These are phyloP conservation scores for Microascus cirrosus DNA, from an alignment of 2,329 filamentous ascomycete genomes.

Conservation along the genomic window DNA sequence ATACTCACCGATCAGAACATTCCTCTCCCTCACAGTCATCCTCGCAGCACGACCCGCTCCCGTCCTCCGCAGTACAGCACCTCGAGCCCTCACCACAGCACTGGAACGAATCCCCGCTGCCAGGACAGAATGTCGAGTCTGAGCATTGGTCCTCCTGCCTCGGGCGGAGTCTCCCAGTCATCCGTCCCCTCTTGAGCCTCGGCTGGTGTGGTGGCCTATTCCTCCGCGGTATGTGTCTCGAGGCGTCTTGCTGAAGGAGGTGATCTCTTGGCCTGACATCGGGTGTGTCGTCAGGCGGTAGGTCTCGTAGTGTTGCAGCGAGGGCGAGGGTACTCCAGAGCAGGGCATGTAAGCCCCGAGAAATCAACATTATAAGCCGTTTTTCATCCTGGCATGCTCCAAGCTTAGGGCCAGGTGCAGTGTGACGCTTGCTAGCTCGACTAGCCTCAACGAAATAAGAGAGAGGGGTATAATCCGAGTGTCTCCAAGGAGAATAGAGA, in stretches of 20 bases:
- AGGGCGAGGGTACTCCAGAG: slow-evolving; percentile 2
- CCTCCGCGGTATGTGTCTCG: neutral
- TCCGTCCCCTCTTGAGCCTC: neutral
- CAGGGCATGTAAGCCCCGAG: slow-evolving; percentile 1
- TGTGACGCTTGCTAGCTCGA: neutral
- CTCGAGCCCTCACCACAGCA: neutral
- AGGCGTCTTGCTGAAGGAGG: neutral
- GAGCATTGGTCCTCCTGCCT: slow-evolving; percentile 1
- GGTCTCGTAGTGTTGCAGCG: neutral
- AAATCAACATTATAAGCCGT: slow-evolving; percentile 1
- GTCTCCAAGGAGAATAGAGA: neutral
- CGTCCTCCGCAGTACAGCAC: slow-evolving; percentile 1
- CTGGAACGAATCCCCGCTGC: neutral
- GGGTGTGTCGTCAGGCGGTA: neutral
- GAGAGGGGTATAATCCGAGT: neutral
- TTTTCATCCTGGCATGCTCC: neutral
- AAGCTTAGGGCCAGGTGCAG: neutral
- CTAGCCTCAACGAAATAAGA: neutral
- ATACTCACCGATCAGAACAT: neutral
- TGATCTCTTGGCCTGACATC: neutral
- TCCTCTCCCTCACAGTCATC: slow-evolving; percentile 1
- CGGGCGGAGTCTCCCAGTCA: neutral
- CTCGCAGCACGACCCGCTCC: neutral
- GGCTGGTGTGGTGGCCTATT: neutral
- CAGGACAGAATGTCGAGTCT: neutral